These are phyloP conservation scores for Ophiostoma angusticollis DNA, from an alignment of 2,329 filamentous ascomycete genomes.

Conservation along the genomic window DNA sequence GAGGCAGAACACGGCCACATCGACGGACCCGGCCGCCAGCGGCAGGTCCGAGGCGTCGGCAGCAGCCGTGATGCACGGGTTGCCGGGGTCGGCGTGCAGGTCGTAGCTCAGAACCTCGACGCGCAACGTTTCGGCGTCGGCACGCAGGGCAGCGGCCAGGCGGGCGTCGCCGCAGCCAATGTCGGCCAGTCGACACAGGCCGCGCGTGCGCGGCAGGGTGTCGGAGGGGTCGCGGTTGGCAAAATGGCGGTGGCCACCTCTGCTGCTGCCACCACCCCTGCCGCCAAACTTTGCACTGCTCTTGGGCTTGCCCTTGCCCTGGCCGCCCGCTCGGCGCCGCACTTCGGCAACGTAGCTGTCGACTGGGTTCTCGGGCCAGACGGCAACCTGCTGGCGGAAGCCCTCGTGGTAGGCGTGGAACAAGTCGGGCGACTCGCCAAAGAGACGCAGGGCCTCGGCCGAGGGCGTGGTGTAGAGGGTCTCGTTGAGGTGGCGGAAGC, in stretches of 20 bases:
- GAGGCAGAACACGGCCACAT: slow-evolving; percentile 88
- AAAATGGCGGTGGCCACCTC: slow-evolving; percentile 15
- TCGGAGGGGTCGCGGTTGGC: slow-evolving; percentile 14
- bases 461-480: slow-evolving; percentile 91
- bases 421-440: slow-evolving; percentile 76
- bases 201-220: slow-evolving; percentile 59
- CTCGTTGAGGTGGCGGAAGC: slow-evolving; percentile 95
- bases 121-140: slow-evolving; percentile 51
- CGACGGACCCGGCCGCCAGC: slow-evolving; percentile 58
- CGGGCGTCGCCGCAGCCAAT: slow-evolving; percentile 87
- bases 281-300: slow-evolving; percentile 8
- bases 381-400: slow-evolving; percentile 87
- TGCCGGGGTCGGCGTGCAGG: slow-evolving; percentile 48
- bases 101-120: slow-evolving; percentile 77
- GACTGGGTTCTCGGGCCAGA: slow-evolving; percentile 95
- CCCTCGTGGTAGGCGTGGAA: slow-evolving; percentile 94
- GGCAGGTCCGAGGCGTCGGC: slow-evolving; percentile 84
- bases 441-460: slow-evolving; percentile 66
- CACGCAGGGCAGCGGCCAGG: slow-evolving; percentile 56
- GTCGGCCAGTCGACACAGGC: slow-evolving; percentile 71
- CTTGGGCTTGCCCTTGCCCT: slow-evolving; percentile 3
- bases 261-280: slow-evolving; percentile 15
- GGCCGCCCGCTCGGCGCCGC: slow-evolving; percentile 37
- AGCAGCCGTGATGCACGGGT: slow-evolving; percentile 63
- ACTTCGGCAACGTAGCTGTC: slow-evolving; percentile 71